A percentile compares a stretch with the other conserved stretches of the same genome.
Conservation (phyloP, 2,329 filamentous ascomycete genomes). For the Fusarium algeriense region DNA sequence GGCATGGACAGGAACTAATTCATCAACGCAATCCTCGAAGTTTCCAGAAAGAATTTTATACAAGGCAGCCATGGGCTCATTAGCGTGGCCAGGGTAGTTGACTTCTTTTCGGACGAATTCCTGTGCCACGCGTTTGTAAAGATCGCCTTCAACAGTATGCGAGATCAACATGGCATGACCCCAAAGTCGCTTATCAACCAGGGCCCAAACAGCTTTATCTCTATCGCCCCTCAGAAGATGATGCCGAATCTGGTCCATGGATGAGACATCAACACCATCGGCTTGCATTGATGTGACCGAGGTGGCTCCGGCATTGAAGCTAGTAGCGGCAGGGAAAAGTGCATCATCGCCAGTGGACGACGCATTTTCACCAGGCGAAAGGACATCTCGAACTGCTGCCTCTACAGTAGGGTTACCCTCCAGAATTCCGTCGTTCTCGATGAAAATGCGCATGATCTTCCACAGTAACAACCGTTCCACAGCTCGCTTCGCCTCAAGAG, state of each 20-base stretch:
- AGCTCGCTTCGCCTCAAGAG: constrained; percentile 75
- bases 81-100: constrained; percentile 81
- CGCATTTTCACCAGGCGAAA: constrained; percentile 69
- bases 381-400: constrained; percentile 78
- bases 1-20: constrained; percentile 92
- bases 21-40: constrained; percentile 92
- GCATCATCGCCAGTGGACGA: constrained; percentile 45
- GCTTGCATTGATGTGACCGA: constrained; percentile 59
- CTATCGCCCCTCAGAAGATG: constrained; percentile 83
- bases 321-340: constrained; percentile 41
- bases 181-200: constrained; percentile 94
- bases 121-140: constrained; percentile 93
- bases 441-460: constrained; percentile 84
- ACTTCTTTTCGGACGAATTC: constrained; percentile 97
- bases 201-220: constrained; percentile 92
- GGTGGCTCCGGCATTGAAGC: constrained; percentile 44
- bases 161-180: constrained; percentile 95
- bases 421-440: constrained; percentile 87
- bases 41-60: constrained; percentile 97
- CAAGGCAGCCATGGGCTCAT: constrained; percentile 88
- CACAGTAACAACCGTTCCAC: constrained; percentile 87
- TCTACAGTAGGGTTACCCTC: constrained; percentile 80
- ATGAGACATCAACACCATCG: constrained; percentile 77
- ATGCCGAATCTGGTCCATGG: constrained; percentile 78
- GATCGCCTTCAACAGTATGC: constrained; percentile 78